phyloP scores from a whole-genome alignment of 73 alveolate genomes.

The Uronychia setigera region DNA sequence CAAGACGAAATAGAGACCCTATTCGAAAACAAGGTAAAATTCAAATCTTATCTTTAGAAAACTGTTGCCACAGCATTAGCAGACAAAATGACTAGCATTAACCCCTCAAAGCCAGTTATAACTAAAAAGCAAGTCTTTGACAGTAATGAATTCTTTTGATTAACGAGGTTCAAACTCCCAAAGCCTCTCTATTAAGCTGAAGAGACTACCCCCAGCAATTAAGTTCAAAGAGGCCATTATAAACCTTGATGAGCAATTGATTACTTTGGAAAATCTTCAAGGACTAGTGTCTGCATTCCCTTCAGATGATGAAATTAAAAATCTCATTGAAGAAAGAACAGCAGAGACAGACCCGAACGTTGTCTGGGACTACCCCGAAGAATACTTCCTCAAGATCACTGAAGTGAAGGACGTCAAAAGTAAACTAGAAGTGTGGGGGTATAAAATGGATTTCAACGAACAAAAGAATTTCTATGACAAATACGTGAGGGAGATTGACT shows the following conservation, averaged over 20 bases:
- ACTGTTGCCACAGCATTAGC: not conserved
- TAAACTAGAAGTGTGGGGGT: constrained; percentile 74
- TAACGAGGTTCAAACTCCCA: constrained; percentile 9
- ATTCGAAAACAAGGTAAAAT: constrained; percentile 22
- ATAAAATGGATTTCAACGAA: constrained; percentile 64
- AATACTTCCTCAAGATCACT: constrained; percentile 67
- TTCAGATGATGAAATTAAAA: constrained; percentile 32
- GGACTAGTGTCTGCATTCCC: constrained; percentile 31
- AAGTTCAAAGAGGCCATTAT: constrained; percentile 13
- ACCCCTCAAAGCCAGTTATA: not conserved
- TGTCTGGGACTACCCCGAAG: constrained; percentile 86
- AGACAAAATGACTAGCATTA: constrained; percentile 8
- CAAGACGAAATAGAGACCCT: constrained; percentile 34
- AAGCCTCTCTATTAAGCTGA: constrained; percentile 24
- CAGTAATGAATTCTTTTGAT: not conserved
- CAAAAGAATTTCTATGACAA: constrained; percentile 9
- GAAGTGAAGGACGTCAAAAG: constrained; percentile 63
- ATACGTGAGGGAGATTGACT: too few species aligned
- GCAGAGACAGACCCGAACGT: constrained; percentile 59
- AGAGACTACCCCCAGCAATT: constrained; percentile 29
- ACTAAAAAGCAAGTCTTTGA: constrained; percentile 26
- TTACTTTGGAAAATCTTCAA: constrained; percentile 19
- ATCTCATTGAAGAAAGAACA: constrained; percentile 44
- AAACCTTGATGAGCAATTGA: constrained; percentile 6
- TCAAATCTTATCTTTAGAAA: not conserved